Percentiles rank a stretch among this genome's conserved stretches.
phyloP scores from a whole-genome alignment of 805 yeast genomes.

The Yamadazyma scolyti region DNA sequence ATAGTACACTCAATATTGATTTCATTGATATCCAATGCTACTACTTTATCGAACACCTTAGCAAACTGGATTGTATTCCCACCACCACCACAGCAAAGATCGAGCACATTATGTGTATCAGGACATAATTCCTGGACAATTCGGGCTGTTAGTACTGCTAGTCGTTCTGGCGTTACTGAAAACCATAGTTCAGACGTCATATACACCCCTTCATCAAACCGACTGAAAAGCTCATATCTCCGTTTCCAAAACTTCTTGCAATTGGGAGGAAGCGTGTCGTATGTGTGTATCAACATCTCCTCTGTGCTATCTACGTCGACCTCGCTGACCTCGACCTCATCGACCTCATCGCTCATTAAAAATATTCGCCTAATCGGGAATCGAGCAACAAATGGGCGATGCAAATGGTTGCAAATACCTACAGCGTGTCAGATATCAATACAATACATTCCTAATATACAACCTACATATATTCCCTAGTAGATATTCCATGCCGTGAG shows the following conservation, averaged over 20 bases:
- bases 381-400: no score
- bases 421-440: no score
- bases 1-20: constrained; percentile 62
- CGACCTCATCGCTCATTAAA: no score
- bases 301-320: no score
- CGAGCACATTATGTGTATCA: constrained; percentile 46
- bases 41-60: constrained; percentile 47
- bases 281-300: constrained; percentile 33
- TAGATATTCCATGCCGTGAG: no score
- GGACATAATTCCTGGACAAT: constrained; percentile 52
- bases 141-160: constrained; percentile 60
- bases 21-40: constrained; percentile 60
- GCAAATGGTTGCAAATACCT: no score
- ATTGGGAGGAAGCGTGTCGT: constrained; percentile 35
- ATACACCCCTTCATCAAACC: constrained; percentile 63
- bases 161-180: constrained; percentile 79
- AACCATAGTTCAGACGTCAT: constrained; percentile 78
- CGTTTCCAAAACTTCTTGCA: constrained; percentile 58
- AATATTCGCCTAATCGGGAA: no score
- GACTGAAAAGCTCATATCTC: constrained; percentile 57
- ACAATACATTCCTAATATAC: no score
- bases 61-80: constrained; percentile 83
- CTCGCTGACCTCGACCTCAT: no score
- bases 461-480: no score
- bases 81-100: constrained; percentile 85